Conservation (phyloP, 495 filamentous ascomycete genomes). For the Chaetomium cochliodes region DNA sequence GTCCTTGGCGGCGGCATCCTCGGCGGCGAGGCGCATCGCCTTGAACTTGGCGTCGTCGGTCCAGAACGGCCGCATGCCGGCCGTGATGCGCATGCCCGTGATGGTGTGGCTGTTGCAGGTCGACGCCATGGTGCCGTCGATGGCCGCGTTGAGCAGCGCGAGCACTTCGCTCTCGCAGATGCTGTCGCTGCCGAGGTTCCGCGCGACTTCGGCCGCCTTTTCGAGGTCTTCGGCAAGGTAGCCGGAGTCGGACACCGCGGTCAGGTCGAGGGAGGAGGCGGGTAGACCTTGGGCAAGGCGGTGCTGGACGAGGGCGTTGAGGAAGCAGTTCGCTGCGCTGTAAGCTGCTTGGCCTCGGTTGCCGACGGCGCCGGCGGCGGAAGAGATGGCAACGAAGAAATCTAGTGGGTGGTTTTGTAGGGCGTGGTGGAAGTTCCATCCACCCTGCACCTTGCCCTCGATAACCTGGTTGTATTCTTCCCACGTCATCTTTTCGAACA, state of each 20-base stretch:
- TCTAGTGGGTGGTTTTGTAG: conserved; percentile 54
- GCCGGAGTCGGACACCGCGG: conserved; percentile 55
- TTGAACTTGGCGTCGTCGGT: conserved; percentile 53
- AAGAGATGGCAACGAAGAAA: conserved; percentile 67
- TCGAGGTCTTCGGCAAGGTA: conserved; percentile 53
- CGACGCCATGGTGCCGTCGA: conserved; percentile 39
- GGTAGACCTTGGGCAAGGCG: conserved; percentile 46
- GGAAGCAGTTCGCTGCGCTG: conserved; percentile 62
- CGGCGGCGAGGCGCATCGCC: conserved; percentile 47
- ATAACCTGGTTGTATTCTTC: conserved; percentile 51
- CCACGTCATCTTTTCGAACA: conserved; percentile 56
- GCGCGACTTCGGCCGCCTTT: conserved; percentile 47
- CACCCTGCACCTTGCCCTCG: conserved; percentile 55
- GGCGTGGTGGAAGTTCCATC: conserved; percentile 57
- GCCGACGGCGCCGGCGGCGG: conserved; percentile 59
- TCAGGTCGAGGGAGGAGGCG: conserved; percentile 55
- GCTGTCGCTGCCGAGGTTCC: conserved; percentile 50
- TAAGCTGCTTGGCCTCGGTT: conserved; percentile 63
- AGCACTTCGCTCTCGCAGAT: conserved; percentile 55
- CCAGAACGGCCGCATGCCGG: conserved; percentile 50
- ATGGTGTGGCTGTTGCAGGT: conserved; percentile 51
- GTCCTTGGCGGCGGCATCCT: conserved; percentile 43
- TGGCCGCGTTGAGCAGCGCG: conserved; percentile 49
- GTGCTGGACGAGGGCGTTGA: conserved; percentile 54
- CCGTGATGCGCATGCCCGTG: conserved; percentile 53